Conservation (phyloP, 1,284 basidiomycete genomes). For the Caloboletus firmus region DNA sequence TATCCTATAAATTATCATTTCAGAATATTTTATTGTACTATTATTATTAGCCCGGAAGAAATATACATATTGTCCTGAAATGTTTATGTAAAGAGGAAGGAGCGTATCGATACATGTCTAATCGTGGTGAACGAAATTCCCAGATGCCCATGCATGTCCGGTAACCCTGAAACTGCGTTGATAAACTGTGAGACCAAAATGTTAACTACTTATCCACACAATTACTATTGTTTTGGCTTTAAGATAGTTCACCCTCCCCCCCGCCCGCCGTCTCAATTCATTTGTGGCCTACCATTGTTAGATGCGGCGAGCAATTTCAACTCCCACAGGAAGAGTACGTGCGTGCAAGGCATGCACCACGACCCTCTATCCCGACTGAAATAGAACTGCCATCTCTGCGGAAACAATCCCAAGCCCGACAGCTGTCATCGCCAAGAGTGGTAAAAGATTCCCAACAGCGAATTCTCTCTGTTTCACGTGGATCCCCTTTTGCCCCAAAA, state of each 20-base stretch:
- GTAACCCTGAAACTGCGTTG: not conserved
- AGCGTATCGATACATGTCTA: conserved; percentile 13
- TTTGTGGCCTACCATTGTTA: not conserved
- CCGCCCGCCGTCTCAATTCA: too few species aligned
- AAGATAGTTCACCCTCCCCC: not conserved
- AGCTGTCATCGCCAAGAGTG: conserved; percentile 52
- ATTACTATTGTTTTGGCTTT: too few species aligned
- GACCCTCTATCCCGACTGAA: conserved; percentile 15
- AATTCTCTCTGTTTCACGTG: conserved; percentile 68
- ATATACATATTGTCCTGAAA: not conserved
- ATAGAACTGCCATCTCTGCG: conserved; percentile 64
- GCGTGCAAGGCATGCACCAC: not conserved
- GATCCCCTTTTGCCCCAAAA: conserved; percentile 79
- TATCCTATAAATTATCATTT: too few species aligned
- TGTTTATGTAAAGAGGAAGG: not conserved
- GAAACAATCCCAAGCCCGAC: conserved; percentile 58
- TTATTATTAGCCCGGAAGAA: too few species aligned
- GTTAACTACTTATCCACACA: not conserved
- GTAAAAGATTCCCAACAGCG: conserved; percentile 69
- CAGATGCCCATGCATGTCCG: not conserved
- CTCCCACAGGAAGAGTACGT: too few species aligned
- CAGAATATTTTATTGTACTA: too few species aligned
- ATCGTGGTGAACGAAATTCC: not conserved
- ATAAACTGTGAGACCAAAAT: not conserved
- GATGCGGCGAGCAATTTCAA: too few species aligned